These are phyloP conservation scores for Hymenoscyphus salicellus DNA, from an alignment of 2,329 filamentous ascomycete species.

Conservation along the genomic window DNA sequence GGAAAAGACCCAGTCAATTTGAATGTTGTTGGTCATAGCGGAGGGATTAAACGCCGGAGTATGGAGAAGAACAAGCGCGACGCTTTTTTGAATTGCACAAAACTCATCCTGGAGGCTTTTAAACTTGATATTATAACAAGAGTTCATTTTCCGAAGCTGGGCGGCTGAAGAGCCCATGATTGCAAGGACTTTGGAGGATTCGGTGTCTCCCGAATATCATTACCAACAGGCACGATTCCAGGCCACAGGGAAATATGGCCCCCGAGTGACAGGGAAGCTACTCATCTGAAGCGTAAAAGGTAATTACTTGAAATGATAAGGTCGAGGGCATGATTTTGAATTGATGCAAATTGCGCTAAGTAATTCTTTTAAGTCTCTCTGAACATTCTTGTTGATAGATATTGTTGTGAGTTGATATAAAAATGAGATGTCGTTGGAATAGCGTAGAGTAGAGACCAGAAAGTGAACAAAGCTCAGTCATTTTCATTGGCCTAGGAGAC, in stretches of 20 bases:
- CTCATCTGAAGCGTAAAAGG: neutral
- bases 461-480: neutral
- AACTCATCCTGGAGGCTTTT: conserved; percentile 17
- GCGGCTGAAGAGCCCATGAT: neutral
- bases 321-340: neutral
- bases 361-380: neutral
- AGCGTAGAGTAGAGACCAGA: neutral
- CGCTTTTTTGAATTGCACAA: conserved; percentile 4
- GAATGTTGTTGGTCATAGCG: conserved; percentile 1
- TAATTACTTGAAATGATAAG: neutral
- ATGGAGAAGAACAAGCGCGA: neutral
- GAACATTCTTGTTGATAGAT: neutral
- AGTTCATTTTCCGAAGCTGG: conserved; percentile 3
- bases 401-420: neutral
- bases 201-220: neutral
- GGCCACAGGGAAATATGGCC: neutral
- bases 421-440: neutral
- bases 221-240: neutral
- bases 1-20: too few species aligned
- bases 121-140: conserved; percentile 9
- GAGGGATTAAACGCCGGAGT: neutral
- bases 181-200: neutral
- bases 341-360: neutral
- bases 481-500: neutral
- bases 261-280: neutral